A percentile compares a stretch with the other conserved stretches of the same genome.
Evolutionary conservation across 148 eudicot genomes (phyloP).

Genomic region (Fagopyrum esculentum): DNA sequence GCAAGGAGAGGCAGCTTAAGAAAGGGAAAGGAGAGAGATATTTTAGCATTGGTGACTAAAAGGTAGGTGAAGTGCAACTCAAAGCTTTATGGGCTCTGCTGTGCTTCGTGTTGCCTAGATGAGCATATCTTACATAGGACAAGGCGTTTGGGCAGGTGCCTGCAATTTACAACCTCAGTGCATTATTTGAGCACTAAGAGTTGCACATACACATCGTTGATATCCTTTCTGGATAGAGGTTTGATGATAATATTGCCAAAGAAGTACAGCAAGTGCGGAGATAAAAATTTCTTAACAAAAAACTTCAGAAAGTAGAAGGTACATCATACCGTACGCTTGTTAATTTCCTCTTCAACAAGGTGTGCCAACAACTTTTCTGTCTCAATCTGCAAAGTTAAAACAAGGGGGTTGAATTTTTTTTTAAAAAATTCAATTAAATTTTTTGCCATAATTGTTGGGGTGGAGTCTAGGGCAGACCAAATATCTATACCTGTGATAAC

Average conservation of each 20-base stretch:
- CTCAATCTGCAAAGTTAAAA: constrained; percentile 65
- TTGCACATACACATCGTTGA: neutral
- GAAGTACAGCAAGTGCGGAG: neutral
- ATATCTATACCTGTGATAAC: constrained; percentile 72
- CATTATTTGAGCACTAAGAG: neutral
- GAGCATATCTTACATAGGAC: neutral
- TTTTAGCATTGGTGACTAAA: neutral
- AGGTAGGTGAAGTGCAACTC: neutral
- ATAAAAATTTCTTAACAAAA: neutral
- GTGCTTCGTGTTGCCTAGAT: neutral
- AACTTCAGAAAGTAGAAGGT: neutral
- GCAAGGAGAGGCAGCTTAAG: neutral
- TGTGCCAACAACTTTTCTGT: constrained; percentile 89
- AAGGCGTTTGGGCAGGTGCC: neutral
- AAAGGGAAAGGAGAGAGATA: neutral
- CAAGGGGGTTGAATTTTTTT: neutral
- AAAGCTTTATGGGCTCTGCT: neutral
- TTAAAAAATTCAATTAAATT: neutral
- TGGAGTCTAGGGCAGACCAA: neutral
- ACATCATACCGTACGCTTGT: constrained; percentile 69
- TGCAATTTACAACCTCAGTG: neutral
- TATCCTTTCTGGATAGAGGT: neutral
- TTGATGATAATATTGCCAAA: neutral
- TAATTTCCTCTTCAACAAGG: constrained; percentile 94
- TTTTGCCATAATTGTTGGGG: neutral